A percentile compares a stretch with the other conserved stretches of the same genome.
phyloP scores from a whole-genome alignment of 805 yeast species.

The Lipomyces spencermartinsiae region DNA sequence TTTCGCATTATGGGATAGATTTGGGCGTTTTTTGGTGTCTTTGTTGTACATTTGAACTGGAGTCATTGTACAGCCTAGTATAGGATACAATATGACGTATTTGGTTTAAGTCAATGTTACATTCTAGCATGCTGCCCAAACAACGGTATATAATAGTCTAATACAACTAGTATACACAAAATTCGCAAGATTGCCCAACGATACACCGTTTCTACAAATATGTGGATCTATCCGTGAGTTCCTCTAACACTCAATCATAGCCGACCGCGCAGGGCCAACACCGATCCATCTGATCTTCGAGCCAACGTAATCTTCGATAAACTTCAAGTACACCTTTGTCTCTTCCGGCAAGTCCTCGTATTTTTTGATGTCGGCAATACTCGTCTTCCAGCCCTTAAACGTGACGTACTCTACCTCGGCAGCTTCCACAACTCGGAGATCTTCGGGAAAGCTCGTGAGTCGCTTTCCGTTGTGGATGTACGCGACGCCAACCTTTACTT shows the following conservation, averaged over 20 bases:
- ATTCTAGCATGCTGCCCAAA: neutral
- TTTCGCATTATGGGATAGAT: neutral
- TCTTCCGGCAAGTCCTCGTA: conserved; percentile 85
- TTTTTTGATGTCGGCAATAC: conserved; percentile 71
- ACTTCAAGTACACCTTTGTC: conserved; percentile 83
- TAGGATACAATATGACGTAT: neutral
- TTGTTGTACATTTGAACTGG: neutral
- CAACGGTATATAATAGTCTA: neutral
- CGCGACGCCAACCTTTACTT: conserved; percentile 84
- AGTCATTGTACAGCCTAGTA: neutral
- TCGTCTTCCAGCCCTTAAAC: conserved; percentile 92
- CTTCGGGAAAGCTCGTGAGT: conserved; percentile 88
- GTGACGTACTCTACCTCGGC: conserved; percentile 93
- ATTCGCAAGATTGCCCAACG: neutral
- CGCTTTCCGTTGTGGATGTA: conserved; percentile 80
- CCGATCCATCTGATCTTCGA: conserved; percentile 97
- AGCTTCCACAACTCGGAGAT: conserved; percentile 76
- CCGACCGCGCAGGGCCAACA: conserved; percentile 80
- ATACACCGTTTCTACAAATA: neutral
- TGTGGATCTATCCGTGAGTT: neutral
- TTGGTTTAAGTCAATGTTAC: neutral
- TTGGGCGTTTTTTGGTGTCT: neutral
- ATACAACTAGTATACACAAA: neutral
- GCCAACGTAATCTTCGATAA: conserved; percentile 80
- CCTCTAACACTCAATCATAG: conserved; percentile 30